These are phyloP conservation scores for Apiospora marii DNA, from an alignment of 2,329 filamentous ascomycete species.

Conservation along the genomic window DNA sequence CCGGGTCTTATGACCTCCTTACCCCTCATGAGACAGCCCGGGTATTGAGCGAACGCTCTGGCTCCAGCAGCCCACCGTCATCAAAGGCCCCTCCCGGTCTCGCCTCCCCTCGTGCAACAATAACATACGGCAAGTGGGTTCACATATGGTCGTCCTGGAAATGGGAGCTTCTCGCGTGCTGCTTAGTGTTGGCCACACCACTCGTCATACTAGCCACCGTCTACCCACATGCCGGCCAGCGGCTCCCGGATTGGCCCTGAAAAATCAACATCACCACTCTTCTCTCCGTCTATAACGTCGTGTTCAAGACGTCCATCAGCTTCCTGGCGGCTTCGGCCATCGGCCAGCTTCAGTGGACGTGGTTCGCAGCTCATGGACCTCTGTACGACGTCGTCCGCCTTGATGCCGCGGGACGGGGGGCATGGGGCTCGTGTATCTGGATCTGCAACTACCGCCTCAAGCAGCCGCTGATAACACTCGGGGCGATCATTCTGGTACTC, in stretches of 20 bases:
- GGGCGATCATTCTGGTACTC: background rate
- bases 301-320: constrained; percentile 25
- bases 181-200: constrained; percentile 26
- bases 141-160: constrained; percentile 23
- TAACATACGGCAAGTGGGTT: background rate
- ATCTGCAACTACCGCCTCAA: constrained; percentile 18
- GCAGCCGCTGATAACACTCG: constrained; percentile 18
- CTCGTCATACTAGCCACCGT: constrained; percentile 29
- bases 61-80: background rate
- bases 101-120: background rate
- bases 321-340: constrained; percentile 24
- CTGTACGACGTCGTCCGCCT: constrained; percentile 26
- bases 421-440: constrained; percentile 23
- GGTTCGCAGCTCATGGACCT: constrained; percentile 24
- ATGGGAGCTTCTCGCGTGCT: constrained; percentile 27
- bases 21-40: background rate
- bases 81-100: no score
- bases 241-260: constrained; percentile 28
- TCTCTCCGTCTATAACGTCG: constrained; percentile 26
- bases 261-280: constrained; percentile 30
- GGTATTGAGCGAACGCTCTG: background rate
- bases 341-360: constrained; percentile 28
- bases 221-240: constrained; percentile 27
- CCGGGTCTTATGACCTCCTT: background rate
- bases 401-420: constrained; percentile 24